Evolutionary conservation across 164 flowering plant genomes (phyloP), one percentile per base, ranked within the genome.

Genomic region (Vitis riparia): DNA sequence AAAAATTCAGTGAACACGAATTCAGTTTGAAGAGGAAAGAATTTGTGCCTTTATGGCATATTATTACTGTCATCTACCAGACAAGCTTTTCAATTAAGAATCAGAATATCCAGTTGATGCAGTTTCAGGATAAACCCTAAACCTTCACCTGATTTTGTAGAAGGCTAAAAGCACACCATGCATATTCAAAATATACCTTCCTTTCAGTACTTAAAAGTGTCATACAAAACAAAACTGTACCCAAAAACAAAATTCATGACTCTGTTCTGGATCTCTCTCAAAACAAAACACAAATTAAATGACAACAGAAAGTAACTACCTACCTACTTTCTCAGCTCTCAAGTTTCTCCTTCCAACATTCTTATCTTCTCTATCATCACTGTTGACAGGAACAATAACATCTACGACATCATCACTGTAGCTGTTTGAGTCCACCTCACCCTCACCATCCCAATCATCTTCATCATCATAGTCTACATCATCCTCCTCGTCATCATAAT

Each of bases 401-500:
- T 66, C 74, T 44, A 71, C 77, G n/a, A 9, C 53, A 56, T 69
- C 67, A 49, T 65, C 78, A 62, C 17, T 55, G 23, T 49, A 16
- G 50, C 23, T 16, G 3, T 68, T n/a, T 62, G 14, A 29, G 11
- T 53, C 66, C 29, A 52, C 71, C 2, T 63, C 83, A 48, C 75
- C 81, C n/a, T 69, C 79, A 53, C 80, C 82, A 10, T 63, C 78
- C 13, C 75, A 87, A 12, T 78, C 77, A 13, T 79, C 83, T 11
- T 79, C 73, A 30, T 23, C 27, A 23, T 23, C 27, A 37, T 37
- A 37, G 5, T 37, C 44, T 37, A 63, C 65, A 58, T 75, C 68
- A 15, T 73, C 79, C 5, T 63, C 71, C n/a, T 76, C 77, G 0
- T 82, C 87, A 14, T 83, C 85, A 19, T 78, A 79, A 67, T 80